Evolutionary conservation across 176 grass and related monocot genomes (phyloP).

Genomic region (Canna indica): DNA sequence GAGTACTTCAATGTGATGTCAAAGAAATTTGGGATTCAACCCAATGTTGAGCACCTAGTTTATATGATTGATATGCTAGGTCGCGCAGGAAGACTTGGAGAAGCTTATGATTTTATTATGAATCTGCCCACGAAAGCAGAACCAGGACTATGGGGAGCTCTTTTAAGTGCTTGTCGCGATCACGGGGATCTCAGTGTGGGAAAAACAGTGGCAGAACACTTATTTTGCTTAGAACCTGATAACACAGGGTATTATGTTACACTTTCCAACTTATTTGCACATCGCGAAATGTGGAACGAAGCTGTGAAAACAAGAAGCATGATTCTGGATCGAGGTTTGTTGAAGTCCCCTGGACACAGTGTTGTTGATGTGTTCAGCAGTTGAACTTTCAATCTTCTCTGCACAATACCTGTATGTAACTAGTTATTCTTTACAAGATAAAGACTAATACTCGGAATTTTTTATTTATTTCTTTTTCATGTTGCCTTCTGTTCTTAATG

Average conservation of each 20-base stretch:
- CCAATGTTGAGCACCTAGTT: conserved; percentile 57
- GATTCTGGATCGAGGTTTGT: conserved; percentile 49
- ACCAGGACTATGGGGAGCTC: conserved; percentile 64
- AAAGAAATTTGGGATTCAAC: conserved; percentile 46
- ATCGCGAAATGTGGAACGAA: conserved; percentile 43
- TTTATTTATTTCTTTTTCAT: no score
- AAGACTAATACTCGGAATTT: no score
- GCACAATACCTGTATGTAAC: not conserved
- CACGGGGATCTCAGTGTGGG: conserved; percentile 36
- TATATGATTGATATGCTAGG: conserved; percentile 76
- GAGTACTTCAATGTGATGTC: conserved; percentile 60
- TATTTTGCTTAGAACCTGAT: conserved; percentile 49
- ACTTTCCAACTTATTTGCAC: conserved; percentile 63
- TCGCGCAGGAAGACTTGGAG: conserved; percentile 37
- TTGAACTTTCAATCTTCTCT: not conserved
- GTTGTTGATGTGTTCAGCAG: conserved; percentile 17
- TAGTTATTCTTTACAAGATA: not conserved
- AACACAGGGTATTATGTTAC: conserved; percentile 85
- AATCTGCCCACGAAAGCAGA: conserved; percentile 32
- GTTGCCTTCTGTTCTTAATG: not conserved
- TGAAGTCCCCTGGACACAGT: conserved; percentile 46
- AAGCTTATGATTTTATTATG: conserved; percentile 47
- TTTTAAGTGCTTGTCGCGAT: conserved; percentile 51
- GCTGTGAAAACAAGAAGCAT: conserved; percentile 37
- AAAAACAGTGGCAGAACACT: conserved; percentile 43